These are phyloP conservation scores for Gonium pectorale DNA, from an alignment of 139 green algal species.

Conservation along the genomic window DNA sequence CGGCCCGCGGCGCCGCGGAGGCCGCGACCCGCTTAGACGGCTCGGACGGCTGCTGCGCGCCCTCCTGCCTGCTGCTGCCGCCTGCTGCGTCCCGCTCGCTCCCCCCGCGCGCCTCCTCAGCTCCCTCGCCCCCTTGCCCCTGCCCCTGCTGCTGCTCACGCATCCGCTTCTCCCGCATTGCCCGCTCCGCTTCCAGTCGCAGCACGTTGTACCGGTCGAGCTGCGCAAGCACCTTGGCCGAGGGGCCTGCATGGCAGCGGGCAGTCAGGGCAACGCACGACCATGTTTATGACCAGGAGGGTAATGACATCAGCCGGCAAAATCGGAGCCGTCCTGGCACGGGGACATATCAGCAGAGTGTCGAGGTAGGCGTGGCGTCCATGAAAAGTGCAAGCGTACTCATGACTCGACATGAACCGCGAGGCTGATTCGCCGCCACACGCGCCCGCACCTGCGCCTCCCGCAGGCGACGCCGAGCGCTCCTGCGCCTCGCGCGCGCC, in stretches of 20 bases:
- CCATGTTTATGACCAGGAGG: not conserved
- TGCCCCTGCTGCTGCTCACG: not conserved
- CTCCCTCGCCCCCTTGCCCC: slow-evolving; percentile 25
- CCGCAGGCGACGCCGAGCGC: not conserved
- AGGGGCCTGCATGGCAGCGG: not conserved
- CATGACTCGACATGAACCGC: not conserved
- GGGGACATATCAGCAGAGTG: not conserved
- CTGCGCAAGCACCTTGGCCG: slow-evolving; percentile 29
- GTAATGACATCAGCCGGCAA: too few species aligned
- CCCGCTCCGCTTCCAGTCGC: slow-evolving; percentile 53
- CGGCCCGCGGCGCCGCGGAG: not conserved
- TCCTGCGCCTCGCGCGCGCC: not conserved
- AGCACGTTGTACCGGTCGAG: slow-evolving; percentile 55
- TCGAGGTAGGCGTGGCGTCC: not conserved
- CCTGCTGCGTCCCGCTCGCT: not conserved
- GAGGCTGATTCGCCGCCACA: not conserved
- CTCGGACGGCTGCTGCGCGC: not conserved
- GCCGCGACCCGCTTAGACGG: not conserved
- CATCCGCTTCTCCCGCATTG: not conserved
- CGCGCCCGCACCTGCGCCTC: not conserved
- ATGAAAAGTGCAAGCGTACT: not conserved
- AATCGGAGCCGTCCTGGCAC: too few species aligned
- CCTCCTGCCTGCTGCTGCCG: not conserved
- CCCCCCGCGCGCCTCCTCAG: not conserved
- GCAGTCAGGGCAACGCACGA: not conserved